Base-by-base conservation (phyloP, 805 yeast genomes). In the Candida arabinofermentans region DNA sequence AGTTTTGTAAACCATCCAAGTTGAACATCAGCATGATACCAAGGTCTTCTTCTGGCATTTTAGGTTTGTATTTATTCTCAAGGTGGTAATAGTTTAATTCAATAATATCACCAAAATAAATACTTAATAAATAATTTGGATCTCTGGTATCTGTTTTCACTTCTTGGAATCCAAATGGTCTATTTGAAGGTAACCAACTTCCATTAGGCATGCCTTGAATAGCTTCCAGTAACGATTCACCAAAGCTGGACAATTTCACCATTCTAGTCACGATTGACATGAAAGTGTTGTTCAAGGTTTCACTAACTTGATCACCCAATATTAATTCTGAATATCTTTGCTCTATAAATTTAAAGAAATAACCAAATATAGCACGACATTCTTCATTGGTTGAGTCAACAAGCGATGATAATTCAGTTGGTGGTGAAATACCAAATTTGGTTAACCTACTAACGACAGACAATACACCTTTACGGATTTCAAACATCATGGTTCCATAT, bases 11-110 rank as follows among this genome's bases (percentile, higher is more conserved):
- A 50, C 86, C 70, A 32, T 83, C 76, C 38, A 85, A 64, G 55
- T 87, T 86, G 40, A 83, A 82, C 19, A 87, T 70, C 27, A 88
- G 65, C 60, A 83, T 75, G 49, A 77, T 78, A 1, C 96, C 96
- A 46, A 85, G 67, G 2, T 71, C 66, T 42, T 74, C 71, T 43
- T 72, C 75, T 39, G 64, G 61, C 47, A 73, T 53, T 36, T 64
- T 50, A 22, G 57, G 43, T 44, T 72, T 71, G 23, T 85, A 77
- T 48, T 74, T 73, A 39, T 77, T 67, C 57, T 85, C 95, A 36
- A 90, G 63, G 40, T 74, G 74, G 24, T 81, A 68, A 57, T 82
- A 71, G 21, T 87, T 72, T 34, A 81, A 79, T 59, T 90, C 96
- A 33, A 91, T 72, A 34, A 84, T 71, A 59, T 91, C 98, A 39